phyloP scores from a whole-genome alignment of 1,284 basidiomycete genomes.

The Cryptococcus sp. region DNA sequence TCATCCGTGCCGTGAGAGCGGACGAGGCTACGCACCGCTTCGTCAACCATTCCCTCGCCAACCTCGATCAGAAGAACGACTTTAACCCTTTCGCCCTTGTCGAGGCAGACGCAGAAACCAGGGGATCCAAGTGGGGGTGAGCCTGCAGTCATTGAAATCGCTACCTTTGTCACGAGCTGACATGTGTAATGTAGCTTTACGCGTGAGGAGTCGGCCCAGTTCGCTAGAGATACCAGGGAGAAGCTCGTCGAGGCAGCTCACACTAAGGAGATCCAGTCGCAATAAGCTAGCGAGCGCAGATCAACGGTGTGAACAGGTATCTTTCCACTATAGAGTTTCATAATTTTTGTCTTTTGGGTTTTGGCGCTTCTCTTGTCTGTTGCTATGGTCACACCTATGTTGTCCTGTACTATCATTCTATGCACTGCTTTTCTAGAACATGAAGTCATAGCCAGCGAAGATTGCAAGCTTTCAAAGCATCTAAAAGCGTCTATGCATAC shows the following conservation, averaged over 20 bases:
- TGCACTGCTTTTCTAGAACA: no score
- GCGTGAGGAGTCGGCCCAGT: slow-evolving; percentile 66
- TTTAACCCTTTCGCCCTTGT: slow-evolving; percentile 87
- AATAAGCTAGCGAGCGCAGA: no score
- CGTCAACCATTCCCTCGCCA: slow-evolving; percentile 89
- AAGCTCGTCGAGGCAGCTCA: slow-evolving; percentile 21
- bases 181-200: slow-evolving; percentile 63
- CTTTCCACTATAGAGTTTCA: no score
- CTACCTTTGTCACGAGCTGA: neutral
- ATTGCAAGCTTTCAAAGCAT: neutral
- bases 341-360: no score
- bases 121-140: slow-evolving; percentile 73
- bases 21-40: slow-evolving; percentile 93
- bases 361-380: no score
- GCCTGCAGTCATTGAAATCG: slow-evolving; percentile 34
- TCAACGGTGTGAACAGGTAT: no score
- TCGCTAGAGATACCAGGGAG: slow-evolving; percentile 51
- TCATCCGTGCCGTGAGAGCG: slow-evolving; percentile 84
- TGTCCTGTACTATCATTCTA: no score
- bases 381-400: no score
- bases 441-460: no score
- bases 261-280: no score
- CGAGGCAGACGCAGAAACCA: slow-evolving; percentile 81
- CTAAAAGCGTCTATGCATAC: no score
- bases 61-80: slow-evolving; percentile 72